A percentile compares a stretch with the other conserved stretches of the same genome.
Conservation (phyloP, 2,329 filamentous ascomycete species). For the Aspergillus ochraceus region DNA sequence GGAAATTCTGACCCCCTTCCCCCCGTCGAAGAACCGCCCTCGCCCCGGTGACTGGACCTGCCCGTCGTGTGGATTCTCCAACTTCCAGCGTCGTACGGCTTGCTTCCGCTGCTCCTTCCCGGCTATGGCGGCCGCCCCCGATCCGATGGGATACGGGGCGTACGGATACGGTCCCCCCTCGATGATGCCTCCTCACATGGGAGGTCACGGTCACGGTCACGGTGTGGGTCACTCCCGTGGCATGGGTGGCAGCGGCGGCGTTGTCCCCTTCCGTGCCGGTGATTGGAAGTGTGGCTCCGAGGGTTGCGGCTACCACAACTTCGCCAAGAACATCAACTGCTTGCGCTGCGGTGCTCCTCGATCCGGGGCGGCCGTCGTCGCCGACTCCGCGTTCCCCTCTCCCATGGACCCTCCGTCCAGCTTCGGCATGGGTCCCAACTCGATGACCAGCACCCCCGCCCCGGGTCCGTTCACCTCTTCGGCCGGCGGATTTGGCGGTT, state of each 20-base stretch:
- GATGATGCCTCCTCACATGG: constrained; percentile 78
- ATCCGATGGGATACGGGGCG: constrained; percentile 70
- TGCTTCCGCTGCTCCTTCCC: constrained; percentile 99
- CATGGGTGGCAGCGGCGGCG: constrained; percentile 74
- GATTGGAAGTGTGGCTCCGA: constrained; percentile 99
- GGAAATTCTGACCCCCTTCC: constrained; percentile 95
- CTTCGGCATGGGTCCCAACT: constrained; percentile 82
- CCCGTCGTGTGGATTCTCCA: constrained; percentile 97
- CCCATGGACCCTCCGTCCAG: constrained; percentile 83
- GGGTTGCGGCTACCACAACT: constrained; percentile 97
- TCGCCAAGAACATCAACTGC: constrained; percentile 98
- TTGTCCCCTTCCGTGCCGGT: constrained; percentile 95
- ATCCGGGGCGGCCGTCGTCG: constrained; percentile 88
- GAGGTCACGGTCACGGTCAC: constrained; percentile 49
- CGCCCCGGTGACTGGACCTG: constrained; percentile 98
- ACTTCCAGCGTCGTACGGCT: constrained; percentile 96
- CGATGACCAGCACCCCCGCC: constrained; percentile 81
- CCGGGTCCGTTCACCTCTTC: constrained; percentile 73
- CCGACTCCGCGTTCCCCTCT: constrained; percentile 87
- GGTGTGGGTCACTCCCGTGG: constrained; percentile 58
- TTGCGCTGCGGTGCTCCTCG: constrained; percentile 93
- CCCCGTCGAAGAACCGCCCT: constrained; percentile 96
- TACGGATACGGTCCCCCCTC: constrained; percentile 64
- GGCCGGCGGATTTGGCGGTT: constrained; percentile 66
- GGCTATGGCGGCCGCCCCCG: constrained; percentile 79